A percentile compares a stretch with the other conserved stretches of the same genome.
Conservation (phyloP, 2,329 filamentous ascomycete genomes). For the Aspergillus uvarum region DNA sequence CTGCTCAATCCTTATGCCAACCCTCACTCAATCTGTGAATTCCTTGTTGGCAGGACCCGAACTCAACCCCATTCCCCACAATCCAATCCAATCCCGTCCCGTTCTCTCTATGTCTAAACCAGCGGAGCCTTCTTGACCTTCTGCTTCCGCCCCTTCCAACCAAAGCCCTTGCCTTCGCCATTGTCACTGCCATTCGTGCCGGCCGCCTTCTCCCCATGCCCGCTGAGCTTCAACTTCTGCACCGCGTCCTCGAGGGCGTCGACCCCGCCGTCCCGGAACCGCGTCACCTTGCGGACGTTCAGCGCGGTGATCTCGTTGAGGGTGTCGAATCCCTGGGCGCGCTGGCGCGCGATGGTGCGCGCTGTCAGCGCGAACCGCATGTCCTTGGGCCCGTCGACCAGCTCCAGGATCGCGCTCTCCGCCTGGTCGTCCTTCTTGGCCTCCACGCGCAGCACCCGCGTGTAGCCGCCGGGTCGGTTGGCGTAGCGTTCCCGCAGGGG, state of each 20-base stretch:
- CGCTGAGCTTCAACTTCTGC: constrained; percentile 56
- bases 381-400: constrained; percentile 91
- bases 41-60: too few species aligned
- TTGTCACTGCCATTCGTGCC: too few species aligned
- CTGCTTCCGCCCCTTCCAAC: too few species aligned
- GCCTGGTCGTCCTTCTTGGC: constrained; percentile 86
- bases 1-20: too few species aligned
- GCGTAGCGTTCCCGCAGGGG: constrained; percentile 77
- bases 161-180: too few species aligned
- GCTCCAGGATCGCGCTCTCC: constrained; percentile 83
- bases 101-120: not conserved
- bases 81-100: too few species aligned
- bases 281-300: constrained; percentile 82
- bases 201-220: constrained; percentile 18
- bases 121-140: too few species aligned
- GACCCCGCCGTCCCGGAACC: constrained; percentile 67
- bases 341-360: constrained; percentile 68
- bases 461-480: constrained; percentile 84
- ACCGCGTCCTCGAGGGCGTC: constrained; percentile 65
- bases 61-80: too few species aligned
- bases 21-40: too few species aligned
- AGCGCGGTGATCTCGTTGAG: constrained; percentile 70
- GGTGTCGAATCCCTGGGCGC: constrained; percentile 52
- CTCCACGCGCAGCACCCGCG: constrained; percentile 88
- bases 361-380: constrained; percentile 94